Conservation (phyloP, 1,284 basidiomycete genomes). For the Pseudomicrostroma phylloplanum region DNA sequence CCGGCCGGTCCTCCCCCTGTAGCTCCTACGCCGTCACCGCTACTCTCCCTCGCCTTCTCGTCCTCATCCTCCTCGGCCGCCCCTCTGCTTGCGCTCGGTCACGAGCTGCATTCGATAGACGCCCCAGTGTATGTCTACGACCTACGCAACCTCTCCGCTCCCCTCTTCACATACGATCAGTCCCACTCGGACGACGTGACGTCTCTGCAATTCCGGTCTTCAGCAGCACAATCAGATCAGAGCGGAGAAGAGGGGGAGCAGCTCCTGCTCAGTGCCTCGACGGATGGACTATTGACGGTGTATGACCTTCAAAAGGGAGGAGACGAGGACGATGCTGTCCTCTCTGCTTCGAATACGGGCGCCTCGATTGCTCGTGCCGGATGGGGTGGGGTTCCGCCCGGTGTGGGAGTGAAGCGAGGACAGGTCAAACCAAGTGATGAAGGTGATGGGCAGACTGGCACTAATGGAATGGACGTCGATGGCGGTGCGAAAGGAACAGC, state of each 20-base stretch:
- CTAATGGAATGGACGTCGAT: conserved; percentile 1
- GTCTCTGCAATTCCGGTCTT: conserved; percentile 30
- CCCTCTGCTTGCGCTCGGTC: conserved; percentile 2
- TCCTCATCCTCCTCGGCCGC: background rate
- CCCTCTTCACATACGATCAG: conserved; percentile 39
- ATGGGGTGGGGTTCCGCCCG: conserved; percentile 18
- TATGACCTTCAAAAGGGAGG: conserved; percentile 31
- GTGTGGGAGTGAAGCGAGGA: background rate
- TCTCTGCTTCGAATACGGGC: conserved; percentile 43
- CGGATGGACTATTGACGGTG: conserved; percentile 42
- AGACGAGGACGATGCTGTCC: conserved; percentile 47
- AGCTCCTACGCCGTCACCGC: background rate
- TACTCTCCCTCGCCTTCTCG: conserved; percentile 6
- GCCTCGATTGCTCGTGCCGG: conserved; percentile 40
- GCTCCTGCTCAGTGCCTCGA: conserved; percentile 40
- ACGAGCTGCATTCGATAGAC: conserved; percentile 3
- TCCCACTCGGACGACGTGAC: conserved; percentile 48
- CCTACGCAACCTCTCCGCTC: conserved; percentile 20
- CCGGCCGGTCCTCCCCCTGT: too few species aligned
- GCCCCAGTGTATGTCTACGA: conserved; percentile 15
- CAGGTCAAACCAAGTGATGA: background rate
- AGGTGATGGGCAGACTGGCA: background rate
- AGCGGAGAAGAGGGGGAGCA: background rate
- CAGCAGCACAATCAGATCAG: conserved; percentile 7
- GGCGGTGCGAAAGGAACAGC: background rate